phyloP scores from a whole-genome alignment of 257 asterid species.

The Eustoma russellianum region DNA sequence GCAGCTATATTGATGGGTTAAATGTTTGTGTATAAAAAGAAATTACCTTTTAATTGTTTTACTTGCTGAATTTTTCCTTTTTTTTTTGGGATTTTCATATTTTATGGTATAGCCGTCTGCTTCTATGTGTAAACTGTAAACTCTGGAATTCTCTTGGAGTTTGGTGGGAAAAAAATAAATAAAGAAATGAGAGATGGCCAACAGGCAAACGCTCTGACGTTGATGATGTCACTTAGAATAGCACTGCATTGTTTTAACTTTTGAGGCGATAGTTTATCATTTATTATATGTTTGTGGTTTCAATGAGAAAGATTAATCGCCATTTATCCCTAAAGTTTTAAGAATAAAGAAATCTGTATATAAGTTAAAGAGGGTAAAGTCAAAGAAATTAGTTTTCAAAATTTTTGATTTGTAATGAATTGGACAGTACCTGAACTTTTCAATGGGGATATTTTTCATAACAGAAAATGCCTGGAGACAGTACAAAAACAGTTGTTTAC shows the following conservation, averaged over 20 bases:
- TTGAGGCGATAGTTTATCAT: slow-evolving; percentile 32
- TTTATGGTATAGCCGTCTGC: slow-evolving; percentile 1
- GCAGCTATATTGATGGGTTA: background rate
- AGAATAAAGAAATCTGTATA: slow-evolving; percentile 13
- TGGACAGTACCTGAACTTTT: slow-evolving; percentile 24
- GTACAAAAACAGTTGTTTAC: slow-evolving; percentile 46
- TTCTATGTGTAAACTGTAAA: too few species aligned
- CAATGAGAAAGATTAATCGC: slow-evolving; percentile 11
- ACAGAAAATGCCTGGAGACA: slow-evolving; percentile 59
- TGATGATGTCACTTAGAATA: slow-evolving; percentile 19
- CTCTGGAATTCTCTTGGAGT: too few species aligned
- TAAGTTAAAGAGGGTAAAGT: slow-evolving; percentile 21
- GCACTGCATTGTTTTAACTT: slow-evolving; percentile 11
- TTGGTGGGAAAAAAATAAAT: slow-evolving; percentile 1
- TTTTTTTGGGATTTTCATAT: background rate
- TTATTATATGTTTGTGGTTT: slow-evolving; percentile 10
- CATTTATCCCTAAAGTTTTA: slow-evolving; percentile 11
- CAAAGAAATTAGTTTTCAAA: background rate
- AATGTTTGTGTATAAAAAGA: slow-evolving; percentile 1
- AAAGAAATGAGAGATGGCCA: background rate
- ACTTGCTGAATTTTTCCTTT: slow-evolving; percentile 3
- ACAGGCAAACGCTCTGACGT: background rate
- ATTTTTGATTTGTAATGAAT: slow-evolving; percentile 11
- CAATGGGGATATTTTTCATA: slow-evolving; percentile 11
- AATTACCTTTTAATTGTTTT: slow-evolving; percentile 3